Evolutionary conservation across 148 eudicot genomes (phyloP), one percentile per base, ranked within the genome.

Genomic region (Pouteria glomerata): DNA sequence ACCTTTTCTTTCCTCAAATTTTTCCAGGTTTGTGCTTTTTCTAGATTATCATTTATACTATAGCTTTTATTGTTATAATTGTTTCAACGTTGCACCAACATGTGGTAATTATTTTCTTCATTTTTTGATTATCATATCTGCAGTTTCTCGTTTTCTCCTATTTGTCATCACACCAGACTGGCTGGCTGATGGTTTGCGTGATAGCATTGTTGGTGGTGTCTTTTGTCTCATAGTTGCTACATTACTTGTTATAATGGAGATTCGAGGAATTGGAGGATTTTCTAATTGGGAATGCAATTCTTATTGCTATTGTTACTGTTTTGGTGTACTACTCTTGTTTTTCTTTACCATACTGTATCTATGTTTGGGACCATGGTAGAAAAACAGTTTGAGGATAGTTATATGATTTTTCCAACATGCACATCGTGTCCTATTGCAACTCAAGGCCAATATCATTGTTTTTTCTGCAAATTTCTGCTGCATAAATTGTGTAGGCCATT

Each of bases 91-190:
- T 65, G 11, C 21, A 45, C 21, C 47, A 1, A 8, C 21, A 61
- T 15, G 23, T 16, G 13, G 3, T 16, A 34, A 34, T 61, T 31
- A 33, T 13, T 10, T 57, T 2, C 19, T 1, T 3, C 33, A 57
- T 13, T 1, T 21, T 53, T 3, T 57, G 61, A 12, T 27, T 12
- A 29, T 23, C 15, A n/a, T 74, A n/a, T 16, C 63, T 72, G 85
- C 88, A 85, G 88, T 85, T 41, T 75, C 85, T 39, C 85, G 88
- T 16, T 74, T 85, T 69, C 82, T 77, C 2, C 73, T 80, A 39
- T 85, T 85, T 75, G 85, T 85, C 42, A 73, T 84, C 59, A 72
- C 74, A 31, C 88, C 88, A 3, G 76, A 82, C 34, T 82, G 84
- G 84, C 70, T 82, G 53, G 85, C 82, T 33, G 31, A 42, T 56